Percentiles rank a stretch among this genome's conserved stretches.
Evolutionary conservation across 306 rosid genomes (phyloP).

Genomic region (Oxytropis ochrocephala): DNA sequence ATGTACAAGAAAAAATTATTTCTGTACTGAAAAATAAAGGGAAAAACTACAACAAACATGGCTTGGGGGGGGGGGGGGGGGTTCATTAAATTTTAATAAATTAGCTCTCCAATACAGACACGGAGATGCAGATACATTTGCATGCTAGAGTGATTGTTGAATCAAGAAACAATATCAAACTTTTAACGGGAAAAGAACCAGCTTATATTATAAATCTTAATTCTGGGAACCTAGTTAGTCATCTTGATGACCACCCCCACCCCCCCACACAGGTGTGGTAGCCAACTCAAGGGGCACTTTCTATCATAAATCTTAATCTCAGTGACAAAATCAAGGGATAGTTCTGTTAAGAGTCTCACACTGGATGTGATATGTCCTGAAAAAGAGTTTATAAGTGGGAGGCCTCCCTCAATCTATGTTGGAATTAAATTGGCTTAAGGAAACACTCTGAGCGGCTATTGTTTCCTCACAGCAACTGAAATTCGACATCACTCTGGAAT

Average conservation of each 20-base stretch:
- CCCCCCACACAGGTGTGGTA: background rate
- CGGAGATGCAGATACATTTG: constrained; percentile 6
- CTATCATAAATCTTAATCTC: background rate
- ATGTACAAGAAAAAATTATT: constrained; percentile 17
- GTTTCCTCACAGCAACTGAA: background rate
- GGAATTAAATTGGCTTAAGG: constrained; percentile 2
- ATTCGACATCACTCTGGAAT: background rate
- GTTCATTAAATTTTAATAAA: constrained; percentile 2
- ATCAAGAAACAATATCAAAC: constrained; percentile 8
- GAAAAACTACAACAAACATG: background rate
- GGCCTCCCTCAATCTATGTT: no score
- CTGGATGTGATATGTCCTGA: no score
- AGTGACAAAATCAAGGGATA: background rate
- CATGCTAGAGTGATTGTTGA: background rate
- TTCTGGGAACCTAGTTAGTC: background rate
- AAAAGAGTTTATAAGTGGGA: no score
- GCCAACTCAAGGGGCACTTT: background rate
- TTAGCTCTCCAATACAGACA: constrained; percentile 2
- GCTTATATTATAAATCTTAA: background rate
- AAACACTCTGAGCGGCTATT: background rate
- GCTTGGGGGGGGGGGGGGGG: background rate
- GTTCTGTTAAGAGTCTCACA: no score
- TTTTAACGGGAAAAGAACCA: background rate
- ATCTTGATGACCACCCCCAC: background rate
- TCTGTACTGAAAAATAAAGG: constrained; percentile 3